Evolutionary conservation across 169 alveolate species (phyloP), one percentile per base, ranked within the genome.

Genomic region (Cryptosporidium sp.): DNA sequence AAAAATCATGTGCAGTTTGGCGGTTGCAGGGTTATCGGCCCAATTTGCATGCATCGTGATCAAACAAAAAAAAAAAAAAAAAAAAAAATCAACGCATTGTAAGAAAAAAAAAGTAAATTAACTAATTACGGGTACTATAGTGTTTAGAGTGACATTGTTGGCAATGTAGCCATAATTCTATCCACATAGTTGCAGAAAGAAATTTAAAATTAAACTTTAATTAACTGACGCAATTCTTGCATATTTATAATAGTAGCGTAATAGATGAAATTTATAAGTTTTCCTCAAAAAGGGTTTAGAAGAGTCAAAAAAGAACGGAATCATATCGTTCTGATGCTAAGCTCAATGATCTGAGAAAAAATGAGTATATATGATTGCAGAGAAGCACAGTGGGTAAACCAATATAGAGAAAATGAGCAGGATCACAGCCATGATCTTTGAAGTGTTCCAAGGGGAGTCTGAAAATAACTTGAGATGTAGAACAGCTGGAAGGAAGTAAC

Each of bases 401-500:
- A 80, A 35, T 26, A 80, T 44, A 26, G 89, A 80, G 62, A 80
- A 80, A 45, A 80, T 31, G 5, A 80, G 70, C 39, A 80, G 56
- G 39, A 80, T 33, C 7, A 60, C 75, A 2, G 89, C 89, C 35
- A 65, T 29, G 2, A 80, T 62, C 48, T 80, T 80, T 12, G 75
- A 65, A 16, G 16, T 26, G 48, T 42, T 65, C 89, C 73, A 80
- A 16, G 89, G 80, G 21, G 56, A 42, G 1, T 39, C 65, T 5
- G 80, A 80, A 26, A 80, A 80, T 12, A 80, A n/a, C 67, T 80
- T 80, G 23, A 80, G 80, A 65, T 62, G 53, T 1, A 80, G 56
- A 31, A 80, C 69, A 23, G 89, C 89, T 1, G 89, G 89, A 16
- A 80, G 89, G 69, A 80, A 80, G 6, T 80, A 80, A 33, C 89